These are phyloP conservation scores for Yamagishiella unicocca DNA, from an alignment of 139 green algal genomes.

Conservation along the genomic window DNA sequence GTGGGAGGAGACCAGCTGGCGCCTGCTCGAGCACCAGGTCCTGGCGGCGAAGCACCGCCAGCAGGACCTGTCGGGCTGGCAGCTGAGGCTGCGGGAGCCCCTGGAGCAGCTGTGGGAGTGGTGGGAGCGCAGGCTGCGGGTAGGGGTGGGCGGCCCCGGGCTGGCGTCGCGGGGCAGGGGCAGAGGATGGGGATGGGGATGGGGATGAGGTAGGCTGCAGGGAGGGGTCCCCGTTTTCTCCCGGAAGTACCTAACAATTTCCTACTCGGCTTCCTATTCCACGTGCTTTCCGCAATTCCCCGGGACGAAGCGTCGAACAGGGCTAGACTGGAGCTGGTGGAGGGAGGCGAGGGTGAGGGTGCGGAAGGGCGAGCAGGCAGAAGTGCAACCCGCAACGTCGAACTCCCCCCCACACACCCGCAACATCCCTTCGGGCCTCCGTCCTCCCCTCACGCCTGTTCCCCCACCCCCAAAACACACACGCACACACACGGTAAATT, in stretches of 20 bases:
- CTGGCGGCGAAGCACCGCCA: neutral
- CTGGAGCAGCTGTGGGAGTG: slow-evolving; percentile 54
- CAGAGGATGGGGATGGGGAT: neutral
- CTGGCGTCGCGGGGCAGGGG: neutral
- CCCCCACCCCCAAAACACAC: neutral
- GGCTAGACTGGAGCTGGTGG: too few species aligned
- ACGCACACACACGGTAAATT: too few species aligned
- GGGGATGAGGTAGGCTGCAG: neutral
- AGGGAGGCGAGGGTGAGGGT: too few species aligned
- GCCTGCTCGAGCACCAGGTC: slow-evolving; percentile 45
- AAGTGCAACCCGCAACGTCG: too few species aligned
- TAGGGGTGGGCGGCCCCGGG: slow-evolving; percentile 12
- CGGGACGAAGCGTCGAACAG: too few species aligned
- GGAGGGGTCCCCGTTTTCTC: too few species aligned
- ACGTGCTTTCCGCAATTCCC: too few species aligned
- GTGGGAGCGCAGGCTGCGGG: slow-evolving; percentile 58
- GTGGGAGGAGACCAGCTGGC: slow-evolving; percentile 58
- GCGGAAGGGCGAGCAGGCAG: too few species aligned
- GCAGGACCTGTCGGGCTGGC: slow-evolving; percentile 22
- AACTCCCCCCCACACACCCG: too few species aligned
- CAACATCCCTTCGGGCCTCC: too few species aligned
- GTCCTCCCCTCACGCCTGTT: neutral
- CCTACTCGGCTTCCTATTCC: too few species aligned
- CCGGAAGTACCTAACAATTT: too few species aligned
- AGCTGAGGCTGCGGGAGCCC: slow-evolving; percentile 62